Evolutionary conservation across 2,329 filamentous ascomycete genomes (phyloP).

Genomic region (Claviceps sorghi): DNA sequence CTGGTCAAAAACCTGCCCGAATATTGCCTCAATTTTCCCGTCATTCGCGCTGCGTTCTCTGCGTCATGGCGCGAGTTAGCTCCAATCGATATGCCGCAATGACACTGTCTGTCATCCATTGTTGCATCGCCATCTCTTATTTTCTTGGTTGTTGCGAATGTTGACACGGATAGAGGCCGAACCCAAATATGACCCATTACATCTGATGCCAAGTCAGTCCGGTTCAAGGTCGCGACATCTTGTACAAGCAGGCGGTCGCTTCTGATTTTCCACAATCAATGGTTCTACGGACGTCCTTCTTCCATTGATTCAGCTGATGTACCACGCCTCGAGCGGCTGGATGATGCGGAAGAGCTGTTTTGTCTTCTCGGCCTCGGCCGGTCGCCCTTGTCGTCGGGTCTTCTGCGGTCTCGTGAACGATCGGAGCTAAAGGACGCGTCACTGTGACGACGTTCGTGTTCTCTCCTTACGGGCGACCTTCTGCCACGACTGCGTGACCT

Average conservation of each 20-base stretch:
- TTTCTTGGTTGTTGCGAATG: background rate
- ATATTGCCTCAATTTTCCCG: background rate
- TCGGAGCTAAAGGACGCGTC: slow-evolving; percentile 3
- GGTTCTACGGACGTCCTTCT: slow-evolving; percentile 14
- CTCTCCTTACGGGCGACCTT: slow-evolving; percentile 5
- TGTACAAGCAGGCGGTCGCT: background rate
- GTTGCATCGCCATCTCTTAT: background rate
- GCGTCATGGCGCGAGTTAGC: background rate
- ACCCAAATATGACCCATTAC: background rate
- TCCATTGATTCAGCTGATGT: slow-evolving; percentile 42
- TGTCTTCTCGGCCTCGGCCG: slow-evolving; percentile 23
- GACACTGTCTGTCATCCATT: background rate
- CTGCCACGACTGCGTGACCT: slow-evolving; percentile 17
- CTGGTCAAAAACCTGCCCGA: background rate
- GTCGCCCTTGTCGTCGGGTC: slow-evolving; percentile 1
- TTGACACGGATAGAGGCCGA: background rate
- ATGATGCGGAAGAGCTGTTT: slow-evolving; percentile 38
- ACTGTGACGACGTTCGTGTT: slow-evolving; percentile 3
- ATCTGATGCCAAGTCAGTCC: background rate
- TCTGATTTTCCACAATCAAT: background rate
- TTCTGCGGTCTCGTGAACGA: background rate
- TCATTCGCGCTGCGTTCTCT: too few relatives aligned
- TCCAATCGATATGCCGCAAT: background rate
- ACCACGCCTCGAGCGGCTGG: slow-evolving; percentile 32
- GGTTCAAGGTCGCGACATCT: background rate